Evolutionary conservation across 129 eudicot genomes (phyloP), one percentile per base, ranked within the genome.

Genomic region (Pittosporum tobira): DNA sequence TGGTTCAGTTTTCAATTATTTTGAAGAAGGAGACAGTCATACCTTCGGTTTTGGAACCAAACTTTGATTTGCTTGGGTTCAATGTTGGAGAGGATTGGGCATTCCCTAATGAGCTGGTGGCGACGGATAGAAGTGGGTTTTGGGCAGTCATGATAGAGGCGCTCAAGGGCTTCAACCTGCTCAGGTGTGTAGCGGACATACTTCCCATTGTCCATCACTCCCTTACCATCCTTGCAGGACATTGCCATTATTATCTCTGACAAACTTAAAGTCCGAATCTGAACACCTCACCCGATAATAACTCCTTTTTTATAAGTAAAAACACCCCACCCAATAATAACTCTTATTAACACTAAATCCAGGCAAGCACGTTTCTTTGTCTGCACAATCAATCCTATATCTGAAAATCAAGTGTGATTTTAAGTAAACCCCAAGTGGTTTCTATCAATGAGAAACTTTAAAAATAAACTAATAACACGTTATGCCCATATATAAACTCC

Each of bases 161-260:
- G 75, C 74, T 90, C 98, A 10, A 90, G 94, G 8, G 98, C 98
- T 71, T 90, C 98, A 73, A 90, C 98, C 79, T 90, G 98, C 87
- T 86, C 98, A 47, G 98, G 95, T 46, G 98, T 90, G 64, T 90
- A 90, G 8, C 98, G 71, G 46, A 84, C 96, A 71, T 84, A 84
- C 68, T 84, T 88, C 4, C 95, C 91, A 51, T 84, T 84, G 57
- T 90, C 96, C 69, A 84, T 73, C 26, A 59, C 74, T 26, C 75
- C 79, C 51, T 79, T 81, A 71, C 87, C 88, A 66, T 90, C 94
- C 75, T 89, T 88, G 85, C 81, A 84, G 78, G 87, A 68, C 93
- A 83, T 85, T 52, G 84, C 77, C 96, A 88, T 84, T 80, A 72
- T 75, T 45, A 53, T 50, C 30, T 55, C 49, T n/a, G n/a, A 42